A percentile compares a stretch with the other conserved stretches of the same genome.
Conservation (phyloP, 768 basidiomycete genomes). For the Tulasnella sp. region DNA sequence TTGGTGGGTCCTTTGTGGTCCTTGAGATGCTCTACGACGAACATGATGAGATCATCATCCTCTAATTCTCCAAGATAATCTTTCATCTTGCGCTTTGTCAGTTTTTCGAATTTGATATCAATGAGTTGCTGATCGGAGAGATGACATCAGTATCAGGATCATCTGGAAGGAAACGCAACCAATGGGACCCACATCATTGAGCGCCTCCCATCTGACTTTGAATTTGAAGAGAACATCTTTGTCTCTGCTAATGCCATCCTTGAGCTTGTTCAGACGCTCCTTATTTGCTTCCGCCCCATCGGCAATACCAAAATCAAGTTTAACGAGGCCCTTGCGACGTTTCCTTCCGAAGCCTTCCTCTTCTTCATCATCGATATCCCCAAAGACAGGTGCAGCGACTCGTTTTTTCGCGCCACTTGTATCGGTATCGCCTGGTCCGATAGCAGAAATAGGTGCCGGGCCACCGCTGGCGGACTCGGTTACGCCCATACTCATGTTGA, state of each 20-base stretch:
- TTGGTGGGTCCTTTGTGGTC: slow-evolving; percentile 81
- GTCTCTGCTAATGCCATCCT: slow-evolving; percentile 60
- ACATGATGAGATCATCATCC: slow-evolving; percentile 90
- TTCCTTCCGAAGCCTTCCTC: slow-evolving; percentile 60
- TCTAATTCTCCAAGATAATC: slow-evolving; percentile 87
- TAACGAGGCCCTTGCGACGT: slow-evolving; percentile 79
- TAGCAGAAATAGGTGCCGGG: slow-evolving; percentile 17
- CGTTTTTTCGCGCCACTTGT: slow-evolving; percentile 17
- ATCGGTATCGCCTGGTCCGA: background rate
- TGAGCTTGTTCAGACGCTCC: slow-evolving; percentile 71
- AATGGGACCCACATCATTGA: slow-evolving; percentile 61
- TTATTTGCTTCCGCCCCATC: slow-evolving; percentile 69
- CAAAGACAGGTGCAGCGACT: slow-evolving; percentile 40
- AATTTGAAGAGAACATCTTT: slow-evolving; percentile 70
- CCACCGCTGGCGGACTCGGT: slow-evolving; percentile 36
- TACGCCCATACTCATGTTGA: slow-evolving; percentile 66
- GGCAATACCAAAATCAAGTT: slow-evolving; percentile 79
- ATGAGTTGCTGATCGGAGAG: slow-evolving; percentile 54
- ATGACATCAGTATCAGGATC: background rate
- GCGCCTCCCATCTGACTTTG: slow-evolving; percentile 85
- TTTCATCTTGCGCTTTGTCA: slow-evolving; percentile 72
- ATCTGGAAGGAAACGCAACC: background rate
- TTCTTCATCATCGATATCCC: slow-evolving; percentile 66
- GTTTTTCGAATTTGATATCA: slow-evolving; percentile 74
- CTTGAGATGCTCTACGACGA: slow-evolving; percentile 83